Percentiles rank a stretch among this genome's conserved stretches.
phyloP scores from a whole-genome alignment of 495 filamentous ascomycete species.

The Parachaetomium inaequale region DNA sequence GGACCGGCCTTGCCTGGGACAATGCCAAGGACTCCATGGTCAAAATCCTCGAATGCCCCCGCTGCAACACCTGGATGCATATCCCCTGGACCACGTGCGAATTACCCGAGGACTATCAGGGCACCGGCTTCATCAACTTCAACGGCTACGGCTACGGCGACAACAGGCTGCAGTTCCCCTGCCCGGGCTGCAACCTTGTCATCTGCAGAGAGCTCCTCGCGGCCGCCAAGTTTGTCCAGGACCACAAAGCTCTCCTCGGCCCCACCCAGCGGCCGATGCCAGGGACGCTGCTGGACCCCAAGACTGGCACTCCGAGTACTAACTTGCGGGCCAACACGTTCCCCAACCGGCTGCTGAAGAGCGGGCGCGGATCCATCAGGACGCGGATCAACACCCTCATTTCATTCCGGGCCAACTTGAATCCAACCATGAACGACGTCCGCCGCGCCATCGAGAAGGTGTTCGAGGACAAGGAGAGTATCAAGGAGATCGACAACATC shows the following conservation, averaged over 20 bases:
- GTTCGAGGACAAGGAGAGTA: constrained; percentile 24
- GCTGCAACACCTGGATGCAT: constrained; percentile 42
- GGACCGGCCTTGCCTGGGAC: constrained; percentile 57
- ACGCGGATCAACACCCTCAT: constrained; percentile 36
- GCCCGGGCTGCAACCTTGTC: constrained; percentile 46
- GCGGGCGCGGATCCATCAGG: constrained; percentile 31
- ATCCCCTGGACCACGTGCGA: constrained; percentile 61
- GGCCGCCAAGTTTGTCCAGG: constrained; percentile 54
- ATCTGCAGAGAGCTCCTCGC: constrained; percentile 55
- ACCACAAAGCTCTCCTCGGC: constrained; percentile 45
- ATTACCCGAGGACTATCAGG: constrained; percentile 28
- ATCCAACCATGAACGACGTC: constrained; percentile 43
- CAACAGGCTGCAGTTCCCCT: constrained; percentile 46
- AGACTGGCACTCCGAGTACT: constrained; percentile 33
- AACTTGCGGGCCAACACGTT: constrained; percentile 43
- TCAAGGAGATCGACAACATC: constrained; percentile 34
- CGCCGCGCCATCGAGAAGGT: constrained; percentile 43
- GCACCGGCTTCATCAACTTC: constrained; percentile 18
- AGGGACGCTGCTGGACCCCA: constrained; percentile 55
- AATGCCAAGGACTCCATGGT: constrained; percentile 49
- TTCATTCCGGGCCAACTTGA: constrained; percentile 19
- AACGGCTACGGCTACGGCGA: constrained; percentile 64
- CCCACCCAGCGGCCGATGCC: constrained; percentile 52
- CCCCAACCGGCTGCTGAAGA: constrained; percentile 57
- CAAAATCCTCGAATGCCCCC: constrained; percentile 56